Base-by-base conservation (phyloP, 1,139 yeast genomes). In the Yamadazyma epiphylla region DNA sequence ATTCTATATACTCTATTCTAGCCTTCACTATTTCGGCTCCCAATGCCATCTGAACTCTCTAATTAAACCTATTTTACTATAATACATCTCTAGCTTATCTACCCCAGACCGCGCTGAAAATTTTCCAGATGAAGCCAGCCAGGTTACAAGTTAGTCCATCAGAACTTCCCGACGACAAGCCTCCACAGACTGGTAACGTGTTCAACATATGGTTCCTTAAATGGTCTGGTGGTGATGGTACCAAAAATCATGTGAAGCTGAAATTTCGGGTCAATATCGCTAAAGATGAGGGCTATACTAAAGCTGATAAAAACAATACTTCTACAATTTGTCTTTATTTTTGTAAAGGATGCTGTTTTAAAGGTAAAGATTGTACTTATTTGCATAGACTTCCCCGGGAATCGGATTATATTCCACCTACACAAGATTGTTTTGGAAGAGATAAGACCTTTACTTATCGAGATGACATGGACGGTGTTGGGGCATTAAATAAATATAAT, bases 381-480 rank as follows among this genome's bases (percentile, higher is more conserved):
- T 59, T 81, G 28, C 98, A 91, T 54, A 63, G 96, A 28, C 51
- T 85, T 11, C 98, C 98, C 0, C 55, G 52, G 1, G 52, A 59
- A 1, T 31, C 38, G 1, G 80, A 75, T 37, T 53, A 58, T 25
- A 61, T 63, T 35, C 67, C 80, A 1, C 73, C 79, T 9, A 80
- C 87, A 2, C 75, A 79, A 24, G 98, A 91, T 56, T 89, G 97
- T 48, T 91, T 91, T 64, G 97, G 97, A 0, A 64, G 98, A 35
- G 95, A 86, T 50, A 86, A 83, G 53, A 83, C 84, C 39, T 69
- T 85, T 1, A 84, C 78, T 26, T 86, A 86, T 50, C 65, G 88
- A 42, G 96, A 89, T 43, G 98, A 91, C 55, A 87, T 88, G 96
- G 80, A 84, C 26, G 98, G 97, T 14, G 83, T 87, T 3, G 98